Evolutionary conservation across 2,329 filamentous ascomycete species (phyloP), one percentile per base, ranked within the genome.

Genomic region (Talaromyces rugulosus): DNA sequence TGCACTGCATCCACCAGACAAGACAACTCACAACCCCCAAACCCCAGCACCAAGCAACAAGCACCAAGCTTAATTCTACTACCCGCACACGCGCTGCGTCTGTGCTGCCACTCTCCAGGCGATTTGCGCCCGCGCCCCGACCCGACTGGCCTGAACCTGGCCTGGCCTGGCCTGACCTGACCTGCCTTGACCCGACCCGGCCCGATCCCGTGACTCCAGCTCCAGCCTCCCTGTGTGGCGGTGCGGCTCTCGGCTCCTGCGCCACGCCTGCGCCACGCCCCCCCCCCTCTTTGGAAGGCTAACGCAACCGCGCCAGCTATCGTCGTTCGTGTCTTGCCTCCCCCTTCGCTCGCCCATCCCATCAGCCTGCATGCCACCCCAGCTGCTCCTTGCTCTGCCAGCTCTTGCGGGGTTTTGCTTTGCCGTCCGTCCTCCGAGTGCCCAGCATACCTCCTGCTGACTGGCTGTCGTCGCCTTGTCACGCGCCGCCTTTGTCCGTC

Each of bases 341-440:
- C 52, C 50, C 50, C 56, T 55, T 34, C 28, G 52, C 33, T 55
- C 34, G 14, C 31, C 11, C 16, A 31, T n/a, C 31, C 47, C 50
- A 58, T 36, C 60, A 59, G 28, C 61, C 61, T 63, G 61, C 61
- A 62, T 62, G 56, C 57, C 12, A 60, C 57, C 23, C 40, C 54
- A 36, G 68, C 66, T 65, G 44, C 23, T 47, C n/a, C 44, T 47
- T 57, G 61, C 64, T 59, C 64, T 64, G 59, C 62, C 63, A 63
- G 61, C 64, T 66, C 64, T 63, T 62, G 62, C 66, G 66, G 64
- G 65, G 67, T 60, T 50, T 66, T 7, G 23, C 50, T 44, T n/a
- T 28, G 30, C 27, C 53, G 58, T 30, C 51, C 30, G 36, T 40
- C 16, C 5, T 40, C 16, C 36, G 36, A n/a, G 36, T 40, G 36